These are phyloP conservation scores for Erodium chrysanthum DNA, from an alignment of 441 rosid species.

Conservation along the genomic window DNA sequence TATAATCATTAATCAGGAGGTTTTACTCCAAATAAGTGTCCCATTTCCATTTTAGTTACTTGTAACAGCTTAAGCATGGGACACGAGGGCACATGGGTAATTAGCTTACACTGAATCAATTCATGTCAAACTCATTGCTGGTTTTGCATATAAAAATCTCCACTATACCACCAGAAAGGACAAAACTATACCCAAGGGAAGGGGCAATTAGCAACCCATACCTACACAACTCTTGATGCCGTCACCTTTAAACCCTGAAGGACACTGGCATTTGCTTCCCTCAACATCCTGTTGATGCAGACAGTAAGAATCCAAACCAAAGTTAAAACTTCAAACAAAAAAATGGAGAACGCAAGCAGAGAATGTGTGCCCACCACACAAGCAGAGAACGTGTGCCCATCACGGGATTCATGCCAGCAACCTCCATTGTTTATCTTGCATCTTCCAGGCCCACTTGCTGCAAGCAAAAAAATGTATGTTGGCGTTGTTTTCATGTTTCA, in stretches of 20 bases:
- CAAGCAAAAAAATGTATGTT: slow-evolving; percentile 12
- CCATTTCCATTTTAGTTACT: too few relatives aligned
- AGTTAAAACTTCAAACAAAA: slow-evolving; percentile 4
- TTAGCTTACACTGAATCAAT: too few relatives aligned
- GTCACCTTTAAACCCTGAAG: slow-evolving; percentile 76
- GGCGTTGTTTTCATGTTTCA: too few relatives aligned
- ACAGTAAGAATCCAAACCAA: slow-evolving; percentile 16
- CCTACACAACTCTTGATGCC: slow-evolving; percentile 73
- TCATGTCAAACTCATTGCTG: too few relatives aligned
- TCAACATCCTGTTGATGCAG: slow-evolving; percentile 44
- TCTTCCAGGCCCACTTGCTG: slow-evolving; percentile 85
- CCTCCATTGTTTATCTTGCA: slow-evolving; percentile 93
- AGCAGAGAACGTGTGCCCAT: slow-evolving; percentile 70
- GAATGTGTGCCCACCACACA: slow-evolving; percentile 68
- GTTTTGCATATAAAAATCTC: too few relatives aligned
- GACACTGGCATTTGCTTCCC: slow-evolving; percentile 65
- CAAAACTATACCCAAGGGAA: too few relatives aligned
- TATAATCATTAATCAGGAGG: too few relatives aligned
- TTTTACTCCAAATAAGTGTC: too few relatives aligned
- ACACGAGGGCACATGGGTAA: too few relatives aligned
- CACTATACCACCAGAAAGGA: too few relatives aligned
- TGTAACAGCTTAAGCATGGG: too few relatives aligned
- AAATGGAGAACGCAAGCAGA: slow-evolving; percentile 6
- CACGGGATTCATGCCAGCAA: slow-evolving; percentile 65
- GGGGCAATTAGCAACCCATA: slow-evolving; percentile 19